These are phyloP conservation scores for Geotrichum fermentans DNA, from an alignment of 1,139 yeast genomes.

Conservation along the genomic window DNA sequence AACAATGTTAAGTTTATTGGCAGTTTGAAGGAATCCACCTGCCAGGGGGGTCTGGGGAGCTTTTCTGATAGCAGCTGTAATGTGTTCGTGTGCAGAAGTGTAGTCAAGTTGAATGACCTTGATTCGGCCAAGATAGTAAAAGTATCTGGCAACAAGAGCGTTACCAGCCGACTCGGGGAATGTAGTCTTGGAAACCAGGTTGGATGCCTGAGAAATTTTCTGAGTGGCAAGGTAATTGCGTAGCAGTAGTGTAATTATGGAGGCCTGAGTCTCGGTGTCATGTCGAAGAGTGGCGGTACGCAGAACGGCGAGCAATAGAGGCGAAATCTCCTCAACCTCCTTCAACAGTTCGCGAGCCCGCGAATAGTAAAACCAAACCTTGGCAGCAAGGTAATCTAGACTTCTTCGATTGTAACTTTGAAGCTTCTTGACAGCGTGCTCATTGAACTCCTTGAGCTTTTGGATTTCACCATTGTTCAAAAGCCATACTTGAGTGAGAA, in stretches of 20 bases:
- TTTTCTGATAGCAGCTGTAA: constrained; percentile 89
- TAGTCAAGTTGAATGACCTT: constrained; percentile 91
- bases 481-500: constrained; percentile 70
- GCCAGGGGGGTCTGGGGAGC: constrained; percentile 92
- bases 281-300: constrained; percentile 90
- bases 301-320: constrained; percentile 63
- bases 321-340: constrained; percentile 56
- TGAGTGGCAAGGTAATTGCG: constrained; percentile 75
- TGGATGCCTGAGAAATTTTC: constrained; percentile 82
- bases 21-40: constrained; percentile 81
- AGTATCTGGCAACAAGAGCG: constrained; percentile 86
- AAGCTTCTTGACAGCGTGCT: constrained; percentile 52
- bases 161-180: constrained; percentile 85
- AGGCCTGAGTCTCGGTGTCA: constrained; percentile 87
- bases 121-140: constrained; percentile 82
- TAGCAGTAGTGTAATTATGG: constrained; percentile 73
- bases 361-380: constrained; percentile 87
- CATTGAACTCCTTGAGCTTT: constrained; percentile 31
- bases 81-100: constrained; percentile 83
- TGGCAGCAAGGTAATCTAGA: constrained; percentile 80
- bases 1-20: constrained; percentile 80
- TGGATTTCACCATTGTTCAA: constrained; percentile 52
- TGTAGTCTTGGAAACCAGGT: constrained; percentile 80
- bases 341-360: constrained; percentile 68
- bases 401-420: constrained; percentile 71